These are phyloP conservation scores for Termitomyces sp. DNA, from an alignment of 768 basidiomycete species.

Conservation along the genomic window DNA sequence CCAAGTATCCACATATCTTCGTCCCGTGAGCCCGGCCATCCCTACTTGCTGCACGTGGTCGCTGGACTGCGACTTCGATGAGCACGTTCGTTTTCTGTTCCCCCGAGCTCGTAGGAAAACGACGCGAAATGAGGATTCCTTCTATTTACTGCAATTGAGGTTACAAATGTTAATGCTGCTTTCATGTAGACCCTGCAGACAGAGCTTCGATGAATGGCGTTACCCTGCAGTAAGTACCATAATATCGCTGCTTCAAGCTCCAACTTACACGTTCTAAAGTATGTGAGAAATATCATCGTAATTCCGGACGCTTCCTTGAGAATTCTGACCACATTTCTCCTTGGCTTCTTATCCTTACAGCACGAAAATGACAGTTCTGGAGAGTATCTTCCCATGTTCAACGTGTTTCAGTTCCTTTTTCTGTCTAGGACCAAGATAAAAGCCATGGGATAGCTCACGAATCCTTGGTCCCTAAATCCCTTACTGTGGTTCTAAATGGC, in stretches of 20 bases:
- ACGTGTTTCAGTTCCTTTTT: background rate
- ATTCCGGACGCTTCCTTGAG: background rate
- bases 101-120: background rate
- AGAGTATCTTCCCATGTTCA: background rate
- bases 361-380: background rate
- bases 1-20: background rate
- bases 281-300: background rate
- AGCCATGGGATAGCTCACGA: background rate
- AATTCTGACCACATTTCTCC: background rate
- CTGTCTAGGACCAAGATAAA: constrained; percentile 2
- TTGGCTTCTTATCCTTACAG: background rate
- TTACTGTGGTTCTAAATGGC: background rate
- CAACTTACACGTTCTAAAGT: background rate
- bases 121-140: background rate
- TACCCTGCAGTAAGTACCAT: background rate
- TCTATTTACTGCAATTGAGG: background rate
- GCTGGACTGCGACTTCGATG: background rate
- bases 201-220: background rate
- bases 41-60: too few relatives aligned
- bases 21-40: too few relatives aligned
- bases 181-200: background rate
- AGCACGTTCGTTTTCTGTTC: background rate
- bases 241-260: background rate
- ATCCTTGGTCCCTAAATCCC: background rate
- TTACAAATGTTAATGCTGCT: background rate